Percentiles rank a stretch among this genome's conserved stretches.
Evolutionary conservation across 768 basidiomycete species (phyloP).

Genomic region (Hydnomerulius pinastri): DNA sequence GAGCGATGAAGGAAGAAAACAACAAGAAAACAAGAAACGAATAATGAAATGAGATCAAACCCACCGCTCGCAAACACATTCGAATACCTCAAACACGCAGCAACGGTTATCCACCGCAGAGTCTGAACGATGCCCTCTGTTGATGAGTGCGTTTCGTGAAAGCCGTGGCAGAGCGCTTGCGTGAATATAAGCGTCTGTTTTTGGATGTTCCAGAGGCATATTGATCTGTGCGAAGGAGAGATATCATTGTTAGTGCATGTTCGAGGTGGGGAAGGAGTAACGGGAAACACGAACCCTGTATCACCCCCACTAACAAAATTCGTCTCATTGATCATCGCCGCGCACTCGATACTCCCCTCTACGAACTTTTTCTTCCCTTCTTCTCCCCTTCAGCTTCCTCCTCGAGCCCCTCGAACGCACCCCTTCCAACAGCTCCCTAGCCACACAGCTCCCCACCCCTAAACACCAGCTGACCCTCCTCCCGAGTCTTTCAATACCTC

Average conservation of each 20-base stretch:
- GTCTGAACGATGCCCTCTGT: constrained; percentile 69
- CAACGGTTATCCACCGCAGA: constrained; percentile 87
- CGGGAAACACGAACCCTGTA: constrained; percentile 77
- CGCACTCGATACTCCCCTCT: no score
- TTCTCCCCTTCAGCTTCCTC: no score
- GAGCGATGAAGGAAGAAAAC: no score
- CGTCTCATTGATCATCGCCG: no score
- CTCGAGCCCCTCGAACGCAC: no score
- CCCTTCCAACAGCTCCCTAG: constrained; percentile 95
- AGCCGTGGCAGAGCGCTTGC: constrained; percentile 64
- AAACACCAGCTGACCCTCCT: constrained; percentile 87
- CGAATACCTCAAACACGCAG: constrained; percentile 72
- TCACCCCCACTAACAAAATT: no score
- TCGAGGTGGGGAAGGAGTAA: constrained; percentile 1
- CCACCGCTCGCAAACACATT: no score
- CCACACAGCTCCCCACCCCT: constrained; percentile 84
- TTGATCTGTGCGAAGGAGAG: constrained; percentile 59
- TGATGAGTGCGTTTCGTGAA: no score
- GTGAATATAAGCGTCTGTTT: constrained; percentile 95
- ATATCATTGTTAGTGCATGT: neutral
- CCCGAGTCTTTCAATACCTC: constrained; percentile 90
- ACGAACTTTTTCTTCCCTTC: no score
- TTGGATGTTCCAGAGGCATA: constrained; percentile 84
- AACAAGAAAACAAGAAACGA: no score
- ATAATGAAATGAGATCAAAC: no score